Evolutionary conservation across 441 rosid species (phyloP).

Genomic region (Pelargonium exstipulatum): DNA sequence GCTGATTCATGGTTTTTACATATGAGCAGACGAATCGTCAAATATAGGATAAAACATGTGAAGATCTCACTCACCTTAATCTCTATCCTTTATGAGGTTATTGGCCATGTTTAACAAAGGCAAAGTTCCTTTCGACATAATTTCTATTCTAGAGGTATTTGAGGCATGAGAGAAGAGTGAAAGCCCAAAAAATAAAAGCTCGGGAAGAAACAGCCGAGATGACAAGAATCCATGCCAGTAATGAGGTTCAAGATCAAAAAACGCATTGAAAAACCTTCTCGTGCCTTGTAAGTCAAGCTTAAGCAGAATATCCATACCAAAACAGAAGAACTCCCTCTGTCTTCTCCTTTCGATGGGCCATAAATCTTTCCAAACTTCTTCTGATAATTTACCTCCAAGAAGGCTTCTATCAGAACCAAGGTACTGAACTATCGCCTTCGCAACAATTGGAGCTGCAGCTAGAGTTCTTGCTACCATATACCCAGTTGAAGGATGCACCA

Average conservation of each 20-base stretch:
- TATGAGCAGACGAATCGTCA: conserved; percentile 15
- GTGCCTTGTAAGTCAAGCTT: conserved; percentile 76
- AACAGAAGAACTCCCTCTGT: conserved; percentile 96
- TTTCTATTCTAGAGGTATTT: conserved; percentile 81
- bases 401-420: conserved; percentile 44
- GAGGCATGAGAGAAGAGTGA: conserved; percentile 76
- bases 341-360: conserved; percentile 90
- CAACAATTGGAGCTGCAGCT: conserved; percentile 90
- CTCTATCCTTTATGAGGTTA: conserved; percentile 70
- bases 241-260: conserved; percentile 75
- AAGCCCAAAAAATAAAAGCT: conserved; percentile 69
- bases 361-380: conserved; percentile 77
- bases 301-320: conserved; percentile 87
- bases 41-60: conserved; percentile 19
- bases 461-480: conserved; percentile 99
- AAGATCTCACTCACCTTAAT: conserved; percentile 32
- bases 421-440: conserved; percentile 61
- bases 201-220: conserved; percentile 76
- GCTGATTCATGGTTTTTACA: conserved; percentile 10
- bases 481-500: conserved; percentile 97
- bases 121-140: conserved; percentile 85
- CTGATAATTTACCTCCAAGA: conserved; percentile 54
- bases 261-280: conserved; percentile 82
- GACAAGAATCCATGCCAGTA: conserved; percentile 98
- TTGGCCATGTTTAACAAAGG: conserved; percentile 81